Conservation (phyloP, 2,329 filamentous ascomycete genomes). For the Calonectria fujianensis region DNA sequence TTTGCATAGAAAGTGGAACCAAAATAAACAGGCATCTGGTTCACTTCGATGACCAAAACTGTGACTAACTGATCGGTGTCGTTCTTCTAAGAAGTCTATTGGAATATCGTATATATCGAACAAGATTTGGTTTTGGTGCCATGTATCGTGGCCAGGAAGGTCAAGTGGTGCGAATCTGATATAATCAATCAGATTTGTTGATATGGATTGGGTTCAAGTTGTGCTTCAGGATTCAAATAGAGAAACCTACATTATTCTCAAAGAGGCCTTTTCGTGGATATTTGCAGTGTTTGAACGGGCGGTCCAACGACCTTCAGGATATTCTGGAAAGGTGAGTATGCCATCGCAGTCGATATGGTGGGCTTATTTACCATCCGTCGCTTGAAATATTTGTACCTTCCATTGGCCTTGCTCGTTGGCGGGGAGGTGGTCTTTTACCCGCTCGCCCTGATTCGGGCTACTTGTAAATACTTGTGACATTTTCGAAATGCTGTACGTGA, state of each 20-base stretch:
- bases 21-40: background rate
- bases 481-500: background rate
- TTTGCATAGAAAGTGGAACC: background rate
- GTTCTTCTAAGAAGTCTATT: background rate
- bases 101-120: background rate
- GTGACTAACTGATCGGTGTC: background rate
- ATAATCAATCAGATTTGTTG: background rate
- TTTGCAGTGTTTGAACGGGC: background rate
- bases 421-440: background rate
- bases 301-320: background rate
- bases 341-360: background rate
- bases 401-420: background rate
- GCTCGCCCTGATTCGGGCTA: background rate
- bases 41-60: background rate
- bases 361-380: background rate
- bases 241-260: background rate
- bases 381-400: background rate
- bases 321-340: background rate
- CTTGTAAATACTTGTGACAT: background rate
- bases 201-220: background rate
- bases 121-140: background rate
- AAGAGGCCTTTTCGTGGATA: background rate
- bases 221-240: background rate
- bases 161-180: constrained; percentile 14
- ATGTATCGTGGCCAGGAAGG: background rate